Base-by-base conservation (phyloP, 176 grass and related monocot genomes). In the Miscanthus lutarioriparius region DNA sequence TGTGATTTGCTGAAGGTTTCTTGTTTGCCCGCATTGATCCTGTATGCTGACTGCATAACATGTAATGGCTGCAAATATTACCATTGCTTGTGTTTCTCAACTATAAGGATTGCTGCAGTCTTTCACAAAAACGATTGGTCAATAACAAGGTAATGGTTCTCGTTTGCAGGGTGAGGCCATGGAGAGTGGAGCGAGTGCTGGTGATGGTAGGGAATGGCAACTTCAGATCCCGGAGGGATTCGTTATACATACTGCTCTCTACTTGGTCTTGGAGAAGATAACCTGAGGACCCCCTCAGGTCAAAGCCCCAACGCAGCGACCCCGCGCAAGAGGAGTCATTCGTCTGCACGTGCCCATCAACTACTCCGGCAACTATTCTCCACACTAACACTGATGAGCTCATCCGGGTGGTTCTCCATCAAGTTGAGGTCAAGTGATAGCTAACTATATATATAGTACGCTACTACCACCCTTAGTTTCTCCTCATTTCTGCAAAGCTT, bases 261-360 rank as follows among this genome's bases (percentile, higher is more conserved):
- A 41, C 61, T 54, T 12, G 17, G 37, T 68, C 48, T 83, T 87
- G 69, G 70, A 43, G 10, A 32, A 49, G 75, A 84, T 84, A 39
- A 84, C 76, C 25, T 88, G 86, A 78, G 27, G 3, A 17, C 43
- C 0, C 16, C 12, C 22, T 78, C 44, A 56, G 74, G 27, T 67
- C 45, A 85, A 82, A 2, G 82, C 67, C 86, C 45, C 47, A 88
- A 1, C 78, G 45, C 45, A 88, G 78, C 53, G 27, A 44, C 77
- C 37, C 77, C 78, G 88, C 39, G 33, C 44, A 80, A 91, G 82
- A 82, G 72, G 65, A 59, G 9, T 39, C 49, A 44, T 43, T 78
- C 22, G 82, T 82, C 86, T 86, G 86, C 90, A 88, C 90, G 90
- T 91, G 90, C 90, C 90, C 90, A 91, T 85, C 72, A 84, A 85